phyloP scores from a whole-genome alignment of 805 yeast species.

The Huiozyma naganishii region DNA sequence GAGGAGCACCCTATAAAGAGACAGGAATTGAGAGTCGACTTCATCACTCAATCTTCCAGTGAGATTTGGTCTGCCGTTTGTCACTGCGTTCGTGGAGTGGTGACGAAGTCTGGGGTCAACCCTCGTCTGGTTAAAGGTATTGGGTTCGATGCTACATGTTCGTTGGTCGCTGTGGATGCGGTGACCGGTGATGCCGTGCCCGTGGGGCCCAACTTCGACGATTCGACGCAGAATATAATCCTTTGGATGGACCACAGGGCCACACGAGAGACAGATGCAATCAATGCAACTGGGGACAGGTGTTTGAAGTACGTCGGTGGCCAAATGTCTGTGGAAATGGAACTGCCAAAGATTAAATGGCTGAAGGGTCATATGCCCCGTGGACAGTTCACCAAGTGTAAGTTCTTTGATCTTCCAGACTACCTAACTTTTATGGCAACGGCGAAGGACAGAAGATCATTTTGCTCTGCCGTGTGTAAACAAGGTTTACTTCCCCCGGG shows the following conservation, averaged over 20 bases:
- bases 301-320: slow-evolving; percentile 92
- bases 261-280: slow-evolving; percentile 61
- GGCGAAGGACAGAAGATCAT: slow-evolving; percentile 75
- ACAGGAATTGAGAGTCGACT: slow-evolving; percentile 60
- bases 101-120: slow-evolving; percentile 65
- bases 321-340: slow-evolving; percentile 97
- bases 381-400: slow-evolving; percentile 44
- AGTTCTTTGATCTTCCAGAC: slow-evolving; percentile 90
- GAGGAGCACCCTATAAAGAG: slow-evolving; percentile 72
- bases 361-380: slow-evolving; percentile 72
- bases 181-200: slow-evolving; percentile 58
- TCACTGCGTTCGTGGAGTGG: slow-evolving; percentile 64
- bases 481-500: slow-evolving; percentile 92
- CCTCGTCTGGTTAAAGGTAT: slow-evolving; percentile 65
- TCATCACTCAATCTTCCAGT: slow-evolving; percentile 75
- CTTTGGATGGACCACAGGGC: slow-evolving; percentile 99
- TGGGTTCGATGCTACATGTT: slow-evolving; percentile 97
- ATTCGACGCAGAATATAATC: slow-evolving; percentile 68
- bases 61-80: slow-evolving; percentile 90
- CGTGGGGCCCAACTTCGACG: slow-evolving; percentile 83
- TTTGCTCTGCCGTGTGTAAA: slow-evolving; percentile 86
- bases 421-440: slow-evolving; percentile 87
- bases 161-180: slow-evolving; percentile 71
- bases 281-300: slow-evolving; percentile 71
- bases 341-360: slow-evolving; percentile 95